These are phyloP conservation scores for Pelagophyceae sp. DNA, from an alignment of 352 stramenopile species.

Conservation along the genomic window DNA sequence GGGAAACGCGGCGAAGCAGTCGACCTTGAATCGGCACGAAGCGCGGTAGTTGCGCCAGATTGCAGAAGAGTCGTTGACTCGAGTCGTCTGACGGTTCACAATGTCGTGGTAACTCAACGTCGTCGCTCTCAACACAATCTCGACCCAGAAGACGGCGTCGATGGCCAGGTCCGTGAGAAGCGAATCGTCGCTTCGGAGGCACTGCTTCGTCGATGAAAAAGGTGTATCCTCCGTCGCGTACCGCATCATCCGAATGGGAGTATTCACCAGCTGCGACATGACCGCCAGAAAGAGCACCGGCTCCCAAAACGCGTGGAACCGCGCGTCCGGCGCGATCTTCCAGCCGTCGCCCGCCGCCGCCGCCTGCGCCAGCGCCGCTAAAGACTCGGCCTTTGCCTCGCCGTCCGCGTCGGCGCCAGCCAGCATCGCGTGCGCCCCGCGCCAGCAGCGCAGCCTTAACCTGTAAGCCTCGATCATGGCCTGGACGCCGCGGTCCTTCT, in stretches of 20 bases:
- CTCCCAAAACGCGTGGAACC: constrained; percentile 28
- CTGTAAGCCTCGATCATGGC: constrained; percentile 5
- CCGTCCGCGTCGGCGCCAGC: background rate
- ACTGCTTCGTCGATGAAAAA: background rate
- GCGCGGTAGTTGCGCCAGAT: background rate
- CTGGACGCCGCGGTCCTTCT: background rate
- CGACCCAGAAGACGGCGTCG: constrained; percentile 36
- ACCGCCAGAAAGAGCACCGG: constrained; percentile 31
- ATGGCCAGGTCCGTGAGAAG: constrained; percentile 36
- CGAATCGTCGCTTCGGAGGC: background rate
- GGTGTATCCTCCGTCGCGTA: constrained; percentile 15
- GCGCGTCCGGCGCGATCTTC: background rate
- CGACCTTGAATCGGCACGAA: constrained; percentile 10
- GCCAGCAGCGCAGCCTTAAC: no score
- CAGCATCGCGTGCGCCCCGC: no score
- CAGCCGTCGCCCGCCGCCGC: background rate
- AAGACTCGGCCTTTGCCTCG: background rate
- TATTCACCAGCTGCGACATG: constrained; percentile 35
- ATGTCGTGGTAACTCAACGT: background rate
- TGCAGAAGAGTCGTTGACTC: background rate
- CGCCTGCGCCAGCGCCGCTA: no score
- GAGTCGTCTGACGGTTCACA: background rate
- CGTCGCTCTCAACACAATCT: constrained; percentile 17
- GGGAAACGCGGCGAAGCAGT: background rate
- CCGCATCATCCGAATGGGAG: constrained; percentile 30